phyloP scores from a whole-genome alignment of 371 early-diverging fungal genomes.

The Cokeromyces recurvatus region DNA sequence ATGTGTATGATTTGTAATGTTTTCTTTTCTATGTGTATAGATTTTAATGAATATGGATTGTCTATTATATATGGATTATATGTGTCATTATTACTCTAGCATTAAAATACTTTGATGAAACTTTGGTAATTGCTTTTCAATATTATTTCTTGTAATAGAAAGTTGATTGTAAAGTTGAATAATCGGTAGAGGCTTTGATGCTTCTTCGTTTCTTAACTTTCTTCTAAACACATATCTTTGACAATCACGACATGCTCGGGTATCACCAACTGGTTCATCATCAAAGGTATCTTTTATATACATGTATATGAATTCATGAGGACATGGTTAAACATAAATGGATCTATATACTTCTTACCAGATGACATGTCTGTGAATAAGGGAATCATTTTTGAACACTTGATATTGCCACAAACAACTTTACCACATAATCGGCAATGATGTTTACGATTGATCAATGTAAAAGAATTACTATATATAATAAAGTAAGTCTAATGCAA shows the following conservation, averaged over 20 bases:
- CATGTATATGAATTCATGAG: too few relatives aligned
- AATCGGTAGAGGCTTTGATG: slow-evolving; percentile 36
- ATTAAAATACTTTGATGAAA: slow-evolving; percentile 56
- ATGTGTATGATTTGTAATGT: slow-evolving; percentile 40
- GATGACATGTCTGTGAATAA: slow-evolving; percentile 52
- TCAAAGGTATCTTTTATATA: slow-evolving; percentile 39
- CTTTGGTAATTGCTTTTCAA: slow-evolving; percentile 51
- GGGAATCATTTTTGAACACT: slow-evolving; percentile 58
- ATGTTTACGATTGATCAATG: slow-evolving; percentile 62
- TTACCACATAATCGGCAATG: slow-evolving; percentile 81
- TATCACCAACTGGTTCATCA: slow-evolving; percentile 54
- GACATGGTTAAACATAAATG: neutral
- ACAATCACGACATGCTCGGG: slow-evolving; percentile 60
- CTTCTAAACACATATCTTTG: slow-evolving; percentile 51
- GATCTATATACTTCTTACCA: slow-evolving; percentile 24
- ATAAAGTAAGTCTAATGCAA: neutral
- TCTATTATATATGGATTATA: neutral
- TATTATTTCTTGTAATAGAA: slow-evolving; percentile 32
- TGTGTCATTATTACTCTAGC: slow-evolving; percentile 41
- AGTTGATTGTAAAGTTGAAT: slow-evolving; percentile 46
- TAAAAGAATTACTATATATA: slow-evolving; percentile 32
- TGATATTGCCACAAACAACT: slow-evolving; percentile 59
- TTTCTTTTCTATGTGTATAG: slow-evolving; percentile 33
- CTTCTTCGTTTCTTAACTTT: slow-evolving; percentile 42
- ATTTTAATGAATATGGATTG: neutral